A percentile compares a stretch with the other conserved stretches of the same genome.
These are phyloP conservation scores for Galeopsis tetrahit DNA, from an alignment of 257 asterid genomes.

Conservation along the genomic window DNA sequence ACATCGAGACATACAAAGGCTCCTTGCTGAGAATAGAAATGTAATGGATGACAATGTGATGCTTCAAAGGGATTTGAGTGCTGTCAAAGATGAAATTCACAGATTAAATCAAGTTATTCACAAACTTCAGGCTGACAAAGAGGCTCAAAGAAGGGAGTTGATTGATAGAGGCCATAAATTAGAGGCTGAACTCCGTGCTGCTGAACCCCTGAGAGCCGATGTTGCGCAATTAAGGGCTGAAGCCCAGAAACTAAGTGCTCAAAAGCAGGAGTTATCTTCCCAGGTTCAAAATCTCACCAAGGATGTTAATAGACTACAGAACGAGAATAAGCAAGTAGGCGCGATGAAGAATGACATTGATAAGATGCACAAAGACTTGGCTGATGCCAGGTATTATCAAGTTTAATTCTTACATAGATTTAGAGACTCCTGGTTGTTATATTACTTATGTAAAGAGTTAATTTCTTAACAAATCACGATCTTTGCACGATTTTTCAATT, in stretches of 20 bases:
- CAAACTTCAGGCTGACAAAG: slow-evolving; percentile 68
- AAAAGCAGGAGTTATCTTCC: slow-evolving; percentile 65
- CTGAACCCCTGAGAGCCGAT: slow-evolving; percentile 69
- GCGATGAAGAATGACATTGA: slow-evolving; percentile 73
- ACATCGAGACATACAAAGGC: slow-evolving; percentile 77
- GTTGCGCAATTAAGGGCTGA: slow-evolving; percentile 67
- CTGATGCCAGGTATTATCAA: slow-evolving; percentile 67
- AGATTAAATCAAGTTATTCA: slow-evolving; percentile 71
- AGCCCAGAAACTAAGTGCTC: slow-evolving; percentile 59
- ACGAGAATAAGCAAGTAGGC: slow-evolving; percentile 67
- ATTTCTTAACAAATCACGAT: no score
- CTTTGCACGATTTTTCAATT: no score
- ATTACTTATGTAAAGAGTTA: no score
- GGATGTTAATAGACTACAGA: slow-evolving; percentile 59
- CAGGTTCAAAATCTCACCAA: slow-evolving; percentile 66
- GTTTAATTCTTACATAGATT: not conserved
- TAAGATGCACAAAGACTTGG: slow-evolving; percentile 67
- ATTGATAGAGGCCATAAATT: slow-evolving; percentile 73
- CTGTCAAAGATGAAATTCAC: slow-evolving; percentile 82
- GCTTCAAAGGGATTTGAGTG: slow-evolving; percentile 80
- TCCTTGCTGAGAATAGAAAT: slow-evolving; percentile 65
- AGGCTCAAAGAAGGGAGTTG: slow-evolving; percentile 77
- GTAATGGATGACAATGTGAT: slow-evolving; percentile 80
- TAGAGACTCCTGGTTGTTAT: not conserved
- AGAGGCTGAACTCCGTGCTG: slow-evolving; percentile 74